Base-by-base conservation (phyloP, 2,329 filamentous ascomycete genomes). In the Claviceps sp. region DNA sequence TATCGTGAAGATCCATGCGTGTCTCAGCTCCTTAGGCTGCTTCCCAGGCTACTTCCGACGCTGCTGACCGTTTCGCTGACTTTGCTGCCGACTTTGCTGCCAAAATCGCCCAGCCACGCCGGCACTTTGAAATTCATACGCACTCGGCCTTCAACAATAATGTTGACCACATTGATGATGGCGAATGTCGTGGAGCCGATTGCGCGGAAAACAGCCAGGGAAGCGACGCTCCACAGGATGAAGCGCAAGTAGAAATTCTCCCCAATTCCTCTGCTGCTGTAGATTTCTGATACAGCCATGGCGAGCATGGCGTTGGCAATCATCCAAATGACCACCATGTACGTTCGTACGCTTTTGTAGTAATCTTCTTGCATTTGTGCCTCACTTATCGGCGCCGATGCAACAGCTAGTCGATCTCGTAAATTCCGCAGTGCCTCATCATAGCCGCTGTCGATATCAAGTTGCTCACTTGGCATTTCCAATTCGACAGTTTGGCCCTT, bases 261-360 rank as follows among this genome's bases (percentile, higher is more conserved):
- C 6, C 83, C 83, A 49, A 95, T 83, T 42, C 80, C 72, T 47
- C 76, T 79, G 54, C 77, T 75, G 45, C 79, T 79, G 68, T 96
- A 98, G 3, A 86, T 82, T 69, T 98, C 93, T 5, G 80, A 86
- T 14, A 97, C 84, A 2, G 85, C 80, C 93, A 98, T 98, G 64
- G 88, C 91, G 39, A 98, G 81, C 54, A 95, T 81, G 3, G 86
- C 88, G 66, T 98, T 98, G 60, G 83, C 81, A 38, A 94, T 78
- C 78, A 98, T 88, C 93, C 93, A 98, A 46, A 83, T 78, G 44
- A 95, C 82, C 13, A 98, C 93, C 83, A 98, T 94, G 80, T 98
- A 98, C 0, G 93, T 98, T 51, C 93, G 83, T 50, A 98, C 93
- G 42, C 85, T 88, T 66, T 90, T 88, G 77, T 98, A 98, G 77